Evolutionary conservation across 345 rosid genomes (phyloP), one percentile per base, ranked within the genome.

Genomic region (Triadica sebifera): DNA sequence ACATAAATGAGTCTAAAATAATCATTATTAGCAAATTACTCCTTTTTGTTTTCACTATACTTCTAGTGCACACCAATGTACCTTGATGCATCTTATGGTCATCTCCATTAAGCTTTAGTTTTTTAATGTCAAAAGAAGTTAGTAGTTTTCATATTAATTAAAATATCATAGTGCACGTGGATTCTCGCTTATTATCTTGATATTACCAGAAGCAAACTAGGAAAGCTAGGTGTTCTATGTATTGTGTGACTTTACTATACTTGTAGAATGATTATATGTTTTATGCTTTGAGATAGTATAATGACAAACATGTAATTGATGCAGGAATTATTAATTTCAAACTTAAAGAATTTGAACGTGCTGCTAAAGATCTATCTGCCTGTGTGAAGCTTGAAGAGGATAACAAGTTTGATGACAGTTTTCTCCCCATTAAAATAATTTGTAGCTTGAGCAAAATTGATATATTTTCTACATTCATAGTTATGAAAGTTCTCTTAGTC

Each of bases 261-360:
- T 46, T 67, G 24, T 61, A 19, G 66, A 68, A 49, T 19, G 15
- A 29, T 22, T 38, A 5, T 52, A 25, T 37, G 50, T 58, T 34
- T n/a, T 75, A 16, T 50, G 7, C 29, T 3, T 64, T 10, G n/a
- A 29, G 50, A 60, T 50, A 70, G 52, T 46, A 43, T n/a, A 47
- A 12, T 70, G 37, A 25, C 47, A 59, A 51, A 75, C 80, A 71
- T n/a, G 72, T 61, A 74, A 79, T 4, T 74, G 61, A 67, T 86
- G 81, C 88, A 94, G 99, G 99, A 79, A 92, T 92, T 70, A 89
- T 95, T 68, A 89, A 91, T 85, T 95, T 89, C 84, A 95, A 87
- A 86, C 91, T 89, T 69, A 95, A 91, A 85, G 97, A 91, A 87
- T 95, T 89, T 75, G 77, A 79, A 86, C 92, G 97, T 83, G 91